Evolutionary conservation across 2,329 filamentous ascomycete genomes (phyloP), one percentile per base, ranked within the genome.

Genomic region (Teratosphaeria nubilosa): DNA sequence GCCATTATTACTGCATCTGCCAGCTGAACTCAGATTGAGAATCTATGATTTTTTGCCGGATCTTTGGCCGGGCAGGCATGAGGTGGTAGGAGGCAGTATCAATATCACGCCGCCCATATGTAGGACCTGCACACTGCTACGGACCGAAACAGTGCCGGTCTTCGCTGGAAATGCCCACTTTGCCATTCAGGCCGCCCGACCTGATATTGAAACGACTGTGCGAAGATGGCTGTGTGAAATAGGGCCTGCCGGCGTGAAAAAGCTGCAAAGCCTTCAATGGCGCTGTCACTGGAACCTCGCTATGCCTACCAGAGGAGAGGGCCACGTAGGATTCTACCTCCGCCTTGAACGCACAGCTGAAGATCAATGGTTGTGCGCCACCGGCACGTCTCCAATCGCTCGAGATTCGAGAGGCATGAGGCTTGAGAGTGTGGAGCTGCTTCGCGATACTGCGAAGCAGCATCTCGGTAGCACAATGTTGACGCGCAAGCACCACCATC

Each of bases 271-370:
- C 25, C 31, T 69, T 6, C 63, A 65, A 48, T 59, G 68, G 13
- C 61, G 58, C 50, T 61, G 62, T 3, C 65, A 68, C 53, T 69
- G 67, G 67, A 53, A 55, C 11, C 56, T 64, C 10, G 55, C 53
- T 1, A 54, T 56, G 27, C 66, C 65, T 1, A 60, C 62, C 48
- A 60, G 64, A 20, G 63, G 61, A 56, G 62, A 67, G 57, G 64
- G 65, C 9, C 65, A 67, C 51, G 65, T 67, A 0, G 67, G 66
- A 5, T 69, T 69, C 56, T 68, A 69, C 51, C 24, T 69, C 0
- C 60, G 60, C 13, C 32, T 68, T 4, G 51, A 60, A 41, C 52
- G 51, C n/a, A 56, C 41, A 24, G 25, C 20, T 30, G 51, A 45
- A 6, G 56, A 59, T 13, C 34, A 10, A 7, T 63, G 62, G 62